phyloP scores from a whole-genome alignment of 768 basidiomycete species.

The Suillus subalutaceus region DNA sequence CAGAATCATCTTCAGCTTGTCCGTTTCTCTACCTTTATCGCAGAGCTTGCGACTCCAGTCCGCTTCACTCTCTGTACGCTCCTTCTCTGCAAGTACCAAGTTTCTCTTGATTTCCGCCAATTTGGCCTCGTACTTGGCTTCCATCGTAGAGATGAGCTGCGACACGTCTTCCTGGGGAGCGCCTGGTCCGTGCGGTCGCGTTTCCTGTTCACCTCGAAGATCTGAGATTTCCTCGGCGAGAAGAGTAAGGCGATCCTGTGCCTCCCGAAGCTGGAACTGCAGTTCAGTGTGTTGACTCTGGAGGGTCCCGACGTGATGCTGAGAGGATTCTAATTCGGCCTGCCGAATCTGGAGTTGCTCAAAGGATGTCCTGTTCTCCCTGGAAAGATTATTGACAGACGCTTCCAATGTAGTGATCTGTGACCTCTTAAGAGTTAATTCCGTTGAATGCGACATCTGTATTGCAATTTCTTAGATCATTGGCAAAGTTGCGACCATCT shows the following conservation, averaged over 20 bases:
- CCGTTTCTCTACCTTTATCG: constrained; percentile 77
- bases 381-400: constrained; percentile 66
- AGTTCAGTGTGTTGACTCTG: constrained; percentile 82
- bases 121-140: constrained; percentile 76
- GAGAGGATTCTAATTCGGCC: constrained; percentile 86
- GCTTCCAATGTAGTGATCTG: constrained; percentile 73
- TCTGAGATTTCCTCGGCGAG: constrained; percentile 74
- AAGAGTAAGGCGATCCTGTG: constrained; percentile 68
- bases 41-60: constrained; percentile 86
- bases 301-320: constrained; percentile 72
- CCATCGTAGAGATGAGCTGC: constrained; percentile 71
- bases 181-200: constrained; percentile 44
- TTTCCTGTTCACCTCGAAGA: constrained; percentile 59
- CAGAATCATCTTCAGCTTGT: constrained; percentile 64
- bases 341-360: constrained; percentile 87
- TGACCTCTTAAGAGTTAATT: constrained; percentile 57
- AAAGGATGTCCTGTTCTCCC: constrained; percentile 81
- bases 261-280: constrained; percentile 84
- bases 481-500: background rate
- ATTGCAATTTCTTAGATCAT: constrained; percentile 14
- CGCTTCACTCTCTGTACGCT: constrained; percentile 84
- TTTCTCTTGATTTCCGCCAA: constrained; percentile 71
- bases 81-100: constrained; percentile 69
- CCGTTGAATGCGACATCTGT: constrained; percentile 72
- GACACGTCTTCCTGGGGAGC: constrained; percentile 66